These are phyloP conservation scores for Cavenderia fasciculata DNA, from an alignment of 78 protist genomes.

Conservation along the genomic window DNA sequence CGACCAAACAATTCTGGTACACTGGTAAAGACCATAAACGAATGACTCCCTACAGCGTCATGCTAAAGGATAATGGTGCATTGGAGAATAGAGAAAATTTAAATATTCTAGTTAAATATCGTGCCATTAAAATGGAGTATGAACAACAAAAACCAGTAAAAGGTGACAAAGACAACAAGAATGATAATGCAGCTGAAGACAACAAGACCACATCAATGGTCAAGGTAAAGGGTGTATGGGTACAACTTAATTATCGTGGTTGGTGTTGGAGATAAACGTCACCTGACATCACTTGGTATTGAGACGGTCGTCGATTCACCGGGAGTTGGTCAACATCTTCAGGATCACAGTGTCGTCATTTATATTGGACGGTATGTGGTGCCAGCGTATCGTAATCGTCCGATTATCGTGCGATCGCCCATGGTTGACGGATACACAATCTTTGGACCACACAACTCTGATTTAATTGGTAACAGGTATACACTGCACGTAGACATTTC, in stretches of 20 bases:
- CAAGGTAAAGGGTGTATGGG: too few species aligned
- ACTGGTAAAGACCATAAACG: neutral
- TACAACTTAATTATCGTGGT: too few species aligned
- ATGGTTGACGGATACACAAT: neutral
- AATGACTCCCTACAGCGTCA: neutral
- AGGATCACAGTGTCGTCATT: too few species aligned
- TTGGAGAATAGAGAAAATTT: neutral
- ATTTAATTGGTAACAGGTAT: neutral
- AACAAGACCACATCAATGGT: neutral
- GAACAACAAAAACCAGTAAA: too few species aligned
- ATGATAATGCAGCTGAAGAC: neutral
- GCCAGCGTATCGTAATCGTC: too few species aligned
- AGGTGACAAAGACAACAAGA: too few species aligned
- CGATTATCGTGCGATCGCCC: neutral
- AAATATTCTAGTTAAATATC: neutral
- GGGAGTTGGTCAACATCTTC: neutral
- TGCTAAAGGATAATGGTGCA: too few species aligned
- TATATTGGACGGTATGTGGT: too few species aligned
- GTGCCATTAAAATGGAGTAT: neutral
- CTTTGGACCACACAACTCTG: too few species aligned
- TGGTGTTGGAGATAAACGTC: neutral
- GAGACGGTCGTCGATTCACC: neutral
- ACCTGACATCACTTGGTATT: neutral
- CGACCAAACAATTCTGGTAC: neutral
- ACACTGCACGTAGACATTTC: neutral